A percentile compares a stretch with the other conserved stretches of the same genome.
These are phyloP conservation scores for Ilyonectria robusta DNA, from an alignment of 2,329 filamentous ascomycete species.

Conservation along the genomic window DNA sequence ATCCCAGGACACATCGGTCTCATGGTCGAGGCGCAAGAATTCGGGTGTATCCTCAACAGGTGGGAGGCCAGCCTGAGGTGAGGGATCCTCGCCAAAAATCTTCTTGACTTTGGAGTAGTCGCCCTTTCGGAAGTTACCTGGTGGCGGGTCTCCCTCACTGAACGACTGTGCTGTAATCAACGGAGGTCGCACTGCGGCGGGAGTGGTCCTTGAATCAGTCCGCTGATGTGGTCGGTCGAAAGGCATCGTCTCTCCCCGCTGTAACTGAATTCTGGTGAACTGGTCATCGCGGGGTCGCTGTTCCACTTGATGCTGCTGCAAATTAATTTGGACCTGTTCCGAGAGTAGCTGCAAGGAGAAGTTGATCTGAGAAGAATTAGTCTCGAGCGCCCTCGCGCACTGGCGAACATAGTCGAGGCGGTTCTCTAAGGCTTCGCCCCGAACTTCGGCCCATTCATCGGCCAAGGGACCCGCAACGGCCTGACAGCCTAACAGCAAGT, in stretches of 20 bases:
- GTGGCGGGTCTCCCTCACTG: conserved; percentile 69
- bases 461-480: conserved; percentile 90
- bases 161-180: conserved; percentile 74
- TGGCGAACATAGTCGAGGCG: conserved; percentile 85
- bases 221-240: conserved; percentile 70
- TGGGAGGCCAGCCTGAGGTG: conserved; percentile 60
- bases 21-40: conserved; percentile 88
- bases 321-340: conserved; percentile 78
- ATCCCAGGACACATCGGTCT: conserved; percentile 92
- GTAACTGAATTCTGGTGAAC: conserved; percentile 65
- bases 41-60: conserved; percentile 84
- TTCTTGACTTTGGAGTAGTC: conserved; percentile 76
- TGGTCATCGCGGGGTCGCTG: conserved; percentile 61
- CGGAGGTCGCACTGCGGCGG: conserved; percentile 59
- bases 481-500: conserved; percentile 89
- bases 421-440: conserved; percentile 90
- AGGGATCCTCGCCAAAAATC: conserved; percentile 76
- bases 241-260: conserved; percentile 71
- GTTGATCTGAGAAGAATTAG: conserved; percentile 87
- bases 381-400: conserved; percentile 85
- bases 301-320: conserved; percentile 60
- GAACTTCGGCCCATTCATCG: conserved; percentile 96
- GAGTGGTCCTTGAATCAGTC: conserved; percentile 66
- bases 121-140: conserved; percentile 70
- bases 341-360: conserved; percentile 90